Evolutionary conservation across 73 alveolate genomes (phyloP).

Genomic region (Paramecium sexaurelia): DNA sequence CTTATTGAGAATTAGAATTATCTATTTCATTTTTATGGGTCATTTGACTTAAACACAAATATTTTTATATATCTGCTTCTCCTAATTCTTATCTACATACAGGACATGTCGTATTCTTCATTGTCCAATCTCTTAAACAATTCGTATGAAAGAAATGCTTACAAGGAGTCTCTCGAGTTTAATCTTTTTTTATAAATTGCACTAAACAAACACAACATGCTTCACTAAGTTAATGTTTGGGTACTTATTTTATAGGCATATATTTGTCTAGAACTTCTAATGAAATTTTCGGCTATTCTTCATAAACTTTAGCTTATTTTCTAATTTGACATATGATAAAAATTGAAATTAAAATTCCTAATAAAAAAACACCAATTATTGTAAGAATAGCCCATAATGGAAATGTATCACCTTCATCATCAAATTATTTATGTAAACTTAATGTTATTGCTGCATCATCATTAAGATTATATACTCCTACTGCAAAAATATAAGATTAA

Average conservation of each 20-base stretch:
- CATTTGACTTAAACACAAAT: neutral
- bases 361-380: neutral
- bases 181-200: neutral
- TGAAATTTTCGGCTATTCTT: neutral
- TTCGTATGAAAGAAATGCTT: neutral
- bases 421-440: neutral
- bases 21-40: neutral
- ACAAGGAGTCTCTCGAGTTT: neutral
- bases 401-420: neutral
- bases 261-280: neutral
- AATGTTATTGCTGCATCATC: neutral
- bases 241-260: conserved; percentile 1
- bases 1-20: neutral
- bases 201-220: conserved; percentile 1
- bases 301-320: neutral
- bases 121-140: neutral
- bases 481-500: neutral
- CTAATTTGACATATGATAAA: neutral
- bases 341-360: neutral
- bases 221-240: conserved; percentile 5
- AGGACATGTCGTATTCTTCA: neutral
- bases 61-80: neutral
- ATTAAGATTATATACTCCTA: neutral
- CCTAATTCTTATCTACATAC: neutral
- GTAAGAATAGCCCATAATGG: neutral